Conservation (phyloP, 164 flowering plant genomes). For the Liquidambar formosana region DNA sequence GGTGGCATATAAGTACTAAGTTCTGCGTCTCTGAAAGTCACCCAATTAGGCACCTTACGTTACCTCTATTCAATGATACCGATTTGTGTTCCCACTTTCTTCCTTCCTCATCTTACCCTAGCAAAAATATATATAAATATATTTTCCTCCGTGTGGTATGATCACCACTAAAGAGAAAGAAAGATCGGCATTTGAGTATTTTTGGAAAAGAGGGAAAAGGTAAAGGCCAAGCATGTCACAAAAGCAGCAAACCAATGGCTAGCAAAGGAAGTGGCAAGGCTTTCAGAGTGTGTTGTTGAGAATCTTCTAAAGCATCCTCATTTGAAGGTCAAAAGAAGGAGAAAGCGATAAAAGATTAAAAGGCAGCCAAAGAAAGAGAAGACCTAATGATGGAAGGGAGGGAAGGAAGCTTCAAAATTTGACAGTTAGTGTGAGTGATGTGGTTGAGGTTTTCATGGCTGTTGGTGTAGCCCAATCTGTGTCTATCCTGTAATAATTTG, state of each 20-base stretch:
- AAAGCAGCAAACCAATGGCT: not conserved
- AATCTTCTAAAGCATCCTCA: slow-evolving; percentile 2
- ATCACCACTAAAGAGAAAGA: not conserved
- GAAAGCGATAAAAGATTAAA: not conserved
- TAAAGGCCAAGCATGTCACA: not conserved
- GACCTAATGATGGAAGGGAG: slow-evolving; percentile 5
- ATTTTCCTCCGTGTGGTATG: too few species aligned
- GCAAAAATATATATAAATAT: too few species aligned
- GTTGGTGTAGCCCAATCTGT: too few species aligned
- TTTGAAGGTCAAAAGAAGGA: not conserved
- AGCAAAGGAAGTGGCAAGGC: not conserved
- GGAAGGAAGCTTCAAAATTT: slow-evolving; percentile 11
- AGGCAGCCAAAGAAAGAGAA: not conserved
- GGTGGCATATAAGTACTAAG: too few species aligned
- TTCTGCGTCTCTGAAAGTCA: too few species aligned
- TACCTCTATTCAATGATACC: too few species aligned
- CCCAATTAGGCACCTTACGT: too few species aligned
- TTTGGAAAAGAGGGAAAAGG: slow-evolving; percentile 3
- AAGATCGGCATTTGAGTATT: not conserved
- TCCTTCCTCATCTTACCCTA: too few species aligned
- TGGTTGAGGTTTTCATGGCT: too few species aligned
- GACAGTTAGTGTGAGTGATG: slow-evolving; percentile 8
- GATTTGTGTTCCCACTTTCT: too few species aligned
- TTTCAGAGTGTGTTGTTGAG: not conserved
- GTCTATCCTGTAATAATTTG: slow-evolving; percentile 42